Conservation (phyloP, 768 basidiomycete genomes). For the Mycena metata region DNA sequence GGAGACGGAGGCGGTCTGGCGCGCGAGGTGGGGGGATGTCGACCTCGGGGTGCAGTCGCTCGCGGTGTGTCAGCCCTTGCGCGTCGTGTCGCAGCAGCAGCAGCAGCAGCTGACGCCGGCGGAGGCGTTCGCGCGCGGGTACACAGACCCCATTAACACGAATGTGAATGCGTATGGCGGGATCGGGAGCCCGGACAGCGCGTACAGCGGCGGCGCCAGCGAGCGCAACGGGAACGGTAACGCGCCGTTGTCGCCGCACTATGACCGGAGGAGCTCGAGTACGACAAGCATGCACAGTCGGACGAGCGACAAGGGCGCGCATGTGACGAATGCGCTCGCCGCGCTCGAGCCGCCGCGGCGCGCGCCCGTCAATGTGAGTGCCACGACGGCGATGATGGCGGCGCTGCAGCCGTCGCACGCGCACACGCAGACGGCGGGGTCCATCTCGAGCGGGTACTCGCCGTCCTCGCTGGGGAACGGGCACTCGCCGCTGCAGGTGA, state of each 20-base stretch:
- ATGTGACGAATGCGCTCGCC: constrained; percentile 41
- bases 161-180: background rate
- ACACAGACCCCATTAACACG: constrained; percentile 23
- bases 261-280: constrained; percentile 25
- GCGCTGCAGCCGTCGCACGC: constrained; percentile 14
- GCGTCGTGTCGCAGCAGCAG: constrained; percentile 4
- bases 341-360: constrained; percentile 45
- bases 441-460: background rate
- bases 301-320: constrained; percentile 17
- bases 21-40: constrained; percentile 75
- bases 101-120: constrained; percentile 22
- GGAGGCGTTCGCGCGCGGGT: constrained; percentile 20
- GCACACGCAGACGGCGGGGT: background rate
- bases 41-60: constrained; percentile 60
- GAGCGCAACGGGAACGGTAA: too few species aligned
- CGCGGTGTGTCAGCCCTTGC: constrained; percentile 46
- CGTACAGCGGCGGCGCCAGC: background rate
- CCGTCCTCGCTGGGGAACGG: background rate
- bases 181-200: constrained; percentile 1
- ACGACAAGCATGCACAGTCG: constrained; percentile 26
- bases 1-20: constrained; percentile 83
- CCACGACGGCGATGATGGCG: constrained; percentile 17
- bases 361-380: constrained; percentile 37
- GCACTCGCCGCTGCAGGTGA: constrained; percentile 26
- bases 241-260: constrained; percentile 24